Base-by-base conservation (phyloP, 352 stramenopile species). In the Aphanomyces stellatus region DNA sequence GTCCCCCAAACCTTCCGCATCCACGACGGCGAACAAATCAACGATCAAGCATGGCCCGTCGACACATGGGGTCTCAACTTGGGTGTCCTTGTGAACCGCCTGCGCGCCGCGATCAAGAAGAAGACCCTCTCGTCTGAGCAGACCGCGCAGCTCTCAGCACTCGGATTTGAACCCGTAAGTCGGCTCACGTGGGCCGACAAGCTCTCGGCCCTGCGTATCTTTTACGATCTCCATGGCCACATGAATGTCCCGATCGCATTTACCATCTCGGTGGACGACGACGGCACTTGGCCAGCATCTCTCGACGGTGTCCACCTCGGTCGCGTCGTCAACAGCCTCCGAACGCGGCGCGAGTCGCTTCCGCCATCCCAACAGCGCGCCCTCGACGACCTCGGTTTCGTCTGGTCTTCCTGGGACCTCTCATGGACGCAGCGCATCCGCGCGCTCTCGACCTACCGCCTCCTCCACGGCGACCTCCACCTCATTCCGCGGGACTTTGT, bases 1-100 rank as follows among this genome's bases (percentile, higher is more conserved):
- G 89, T 98, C 15, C 88, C 88, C 24, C 89, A 97, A 61, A 72
- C 77, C 28, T 98, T 97, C 71, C 77, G 85, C 35, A 83, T 98
- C 3, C n/a, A n/a, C n/a, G 59, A 33, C 7, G 90, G 90, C 1
- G 42, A 75, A 15, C 72, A 82, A 46, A 76, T 86, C 57, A 33
- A 74, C 11, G n/a, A n/a, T n/a, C n/a, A n/a, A n/a, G 77, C 79
- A 17, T 98, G 90, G 87, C 89, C 91, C 56, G 74, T 88, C 30
- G 77, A 88, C 6, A 80, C 88, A 10, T 95, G 89, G 87, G 90
- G 88, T 17, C 77, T 98, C 35, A 87, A 91, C 40, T 75, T 98
- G 24, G 94, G 94, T 34, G 87, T 82, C 31, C 76, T 92, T 48
- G 94, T 95, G n/a, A 92, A 97, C 73, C 64, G 93, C 13, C 81